Evolutionary conservation across 2,329 filamentous ascomycete species (phyloP).

Genomic region (Aspergillus alliaceus): DNA sequence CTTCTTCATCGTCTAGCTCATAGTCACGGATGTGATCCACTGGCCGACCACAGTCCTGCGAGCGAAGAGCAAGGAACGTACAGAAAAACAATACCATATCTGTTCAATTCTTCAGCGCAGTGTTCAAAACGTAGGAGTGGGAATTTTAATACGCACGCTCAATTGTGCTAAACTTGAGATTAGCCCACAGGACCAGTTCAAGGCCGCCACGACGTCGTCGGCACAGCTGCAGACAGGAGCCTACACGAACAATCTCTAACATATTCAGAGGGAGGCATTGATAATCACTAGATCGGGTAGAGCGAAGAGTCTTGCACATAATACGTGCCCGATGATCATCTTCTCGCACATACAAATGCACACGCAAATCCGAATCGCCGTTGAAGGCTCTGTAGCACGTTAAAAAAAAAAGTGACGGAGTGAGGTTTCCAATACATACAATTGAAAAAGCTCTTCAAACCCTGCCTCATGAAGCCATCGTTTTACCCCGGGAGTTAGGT

Average conservation of each 20-base stretch:
- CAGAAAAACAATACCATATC: slow-evolving; percentile 60
- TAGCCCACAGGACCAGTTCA: slow-evolving; percentile 53
- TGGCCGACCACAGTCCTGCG: slow-evolving; percentile 50
- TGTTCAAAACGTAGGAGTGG: not conserved
- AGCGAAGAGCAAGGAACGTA: slow-evolving; percentile 58
- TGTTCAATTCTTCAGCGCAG: slow-evolving; percentile 21
- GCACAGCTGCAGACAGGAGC: slow-evolving; percentile 42
- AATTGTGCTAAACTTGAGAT: slow-evolving; percentile 54
- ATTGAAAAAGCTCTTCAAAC: slow-evolving; percentile 39
- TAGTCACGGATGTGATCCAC: slow-evolving; percentile 47
- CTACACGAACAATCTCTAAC: slow-evolving; percentile 38
- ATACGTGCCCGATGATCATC: slow-evolving; percentile 55
- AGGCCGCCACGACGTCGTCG: slow-evolving; percentile 35
- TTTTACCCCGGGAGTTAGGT: slow-evolving; percentile 27
- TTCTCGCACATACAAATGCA: slow-evolving; percentile 54
- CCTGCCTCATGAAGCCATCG: slow-evolving; percentile 31
- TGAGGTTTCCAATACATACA: slow-evolving; percentile 30
- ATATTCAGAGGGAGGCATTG: slow-evolving; percentile 54
- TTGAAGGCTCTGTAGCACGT: slow-evolving; percentile 46
- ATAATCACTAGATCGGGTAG: slow-evolving; percentile 40
- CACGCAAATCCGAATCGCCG: slow-evolving; percentile 43
- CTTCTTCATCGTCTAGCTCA: slow-evolving; percentile 49
- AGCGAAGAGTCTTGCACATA: slow-evolving; percentile 50
- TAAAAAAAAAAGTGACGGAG: not conserved
- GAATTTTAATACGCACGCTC: slow-evolving; percentile 45